Evolutionary conservation across 768 basidiomycete genomes (phyloP).

Genomic region (Floccularia luteovirens): DNA sequence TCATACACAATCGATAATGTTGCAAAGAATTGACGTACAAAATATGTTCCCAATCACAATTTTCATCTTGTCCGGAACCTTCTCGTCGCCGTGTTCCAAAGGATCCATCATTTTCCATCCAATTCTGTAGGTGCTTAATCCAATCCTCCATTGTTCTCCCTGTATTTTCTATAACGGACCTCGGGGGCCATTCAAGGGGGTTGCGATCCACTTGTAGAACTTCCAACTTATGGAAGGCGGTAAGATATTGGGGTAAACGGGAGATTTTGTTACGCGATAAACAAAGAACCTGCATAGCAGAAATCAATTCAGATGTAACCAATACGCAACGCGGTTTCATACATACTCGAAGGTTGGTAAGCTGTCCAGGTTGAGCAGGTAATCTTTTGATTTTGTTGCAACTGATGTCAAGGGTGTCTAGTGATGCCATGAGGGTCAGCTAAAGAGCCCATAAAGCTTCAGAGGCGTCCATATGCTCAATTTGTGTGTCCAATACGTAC

Average conservation of each 20-base stretch:
- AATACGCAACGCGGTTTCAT: neutral
- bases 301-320: neutral
- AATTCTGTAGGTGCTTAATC: slow-evolving; percentile 64
- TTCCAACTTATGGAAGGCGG: slow-evolving; percentile 62
- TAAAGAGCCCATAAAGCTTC: slow-evolving; percentile 20
- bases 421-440: slow-evolving; percentile 77
- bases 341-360: slow-evolving; percentile 67
- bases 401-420: slow-evolving; percentile 93
- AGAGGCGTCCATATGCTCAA: slow-evolving; percentile 2
- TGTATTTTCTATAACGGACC: slow-evolving; percentile 38
- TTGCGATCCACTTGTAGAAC: slow-evolving; percentile 87
- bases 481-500: slow-evolving; percentile 38
- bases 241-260: slow-evolving; percentile 71
- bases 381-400: slow-evolving; percentile 83
- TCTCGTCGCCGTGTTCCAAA: too few species aligned
- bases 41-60: slow-evolving; percentile 32
- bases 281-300: slow-evolving; percentile 61
- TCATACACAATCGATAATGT: slow-evolving; percentile 5
- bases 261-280: slow-evolving; percentile 81
- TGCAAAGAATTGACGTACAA: slow-evolving; percentile 21
- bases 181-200: slow-evolving; percentile 91
- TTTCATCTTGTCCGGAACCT: too few species aligned
- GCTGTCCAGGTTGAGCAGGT: slow-evolving; percentile 72
- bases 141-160: slow-evolving; percentile 58
- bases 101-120: slow-evolving; percentile 63